These are phyloP conservation scores for Aspergillus unguis DNA, from an alignment of 2,329 filamentous ascomycete species.

Conservation along the genomic window DNA sequence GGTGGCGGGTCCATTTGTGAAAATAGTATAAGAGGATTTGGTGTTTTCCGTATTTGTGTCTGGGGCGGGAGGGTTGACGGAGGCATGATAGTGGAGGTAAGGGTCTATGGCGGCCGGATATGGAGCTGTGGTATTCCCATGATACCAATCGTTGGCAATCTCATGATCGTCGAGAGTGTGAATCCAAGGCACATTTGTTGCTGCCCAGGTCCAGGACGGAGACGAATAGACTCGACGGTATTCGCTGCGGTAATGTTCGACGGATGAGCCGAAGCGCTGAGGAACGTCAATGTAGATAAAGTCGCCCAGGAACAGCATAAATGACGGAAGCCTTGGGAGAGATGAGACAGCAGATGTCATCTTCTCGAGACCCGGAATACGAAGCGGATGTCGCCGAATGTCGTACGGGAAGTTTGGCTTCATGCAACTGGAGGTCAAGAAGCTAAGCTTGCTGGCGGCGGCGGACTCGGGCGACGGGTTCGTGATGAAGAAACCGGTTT, in stretches of 20 bases:
- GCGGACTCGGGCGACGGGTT: conserved; percentile 67
- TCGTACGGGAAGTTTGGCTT: conserved; percentile 88
- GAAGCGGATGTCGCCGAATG: conserved; percentile 74
- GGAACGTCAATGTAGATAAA: conserved; percentile 70
- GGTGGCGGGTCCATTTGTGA: conserved; percentile 82
- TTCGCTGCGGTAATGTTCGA: conserved; percentile 79
- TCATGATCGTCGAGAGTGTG: conserved; percentile 97
- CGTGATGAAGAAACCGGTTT: conserved; percentile 75
- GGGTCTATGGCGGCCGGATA: conserved; percentile 78
- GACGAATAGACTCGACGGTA: conserved; percentile 96
- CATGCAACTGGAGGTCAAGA: conserved; percentile 89
- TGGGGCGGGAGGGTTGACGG: conserved; percentile 61
- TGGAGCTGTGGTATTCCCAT: conserved; percentile 72
- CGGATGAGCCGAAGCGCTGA: conserved; percentile 66
- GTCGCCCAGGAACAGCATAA: conserved; percentile 59
- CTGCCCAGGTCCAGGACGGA: conserved; percentile 77
- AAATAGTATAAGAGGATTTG: conserved; percentile 72
- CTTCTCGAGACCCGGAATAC: conserved; percentile 74
- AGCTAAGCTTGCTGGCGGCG: conserved; percentile 72
- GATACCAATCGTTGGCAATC: conserved; percentile 86
- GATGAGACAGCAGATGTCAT: conserved; percentile 64
- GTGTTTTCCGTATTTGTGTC: conserved; percentile 53
- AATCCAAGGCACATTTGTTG: conserved; percentile 76
- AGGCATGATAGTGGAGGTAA: conserved; percentile 80
- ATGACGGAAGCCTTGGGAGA: conserved; percentile 60